Conservation (phyloP, 306 rosid genomes). For the Rosa lucieae region DNA sequence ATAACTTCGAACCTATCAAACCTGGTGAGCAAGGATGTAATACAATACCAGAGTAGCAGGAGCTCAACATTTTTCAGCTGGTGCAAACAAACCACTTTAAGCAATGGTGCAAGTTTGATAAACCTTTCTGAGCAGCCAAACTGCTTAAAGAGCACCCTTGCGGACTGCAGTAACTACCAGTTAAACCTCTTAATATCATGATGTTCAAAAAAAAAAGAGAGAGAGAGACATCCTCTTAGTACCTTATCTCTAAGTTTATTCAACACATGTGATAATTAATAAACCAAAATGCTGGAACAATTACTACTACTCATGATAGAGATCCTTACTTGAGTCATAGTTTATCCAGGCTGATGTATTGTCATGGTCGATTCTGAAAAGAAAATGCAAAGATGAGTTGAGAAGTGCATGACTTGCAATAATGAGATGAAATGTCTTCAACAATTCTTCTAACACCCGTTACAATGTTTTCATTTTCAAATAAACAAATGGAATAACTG, state of each 20-base stretch:
- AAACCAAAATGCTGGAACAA: slow-evolving; percentile 4
- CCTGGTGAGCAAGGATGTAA: slow-evolving; percentile 55
- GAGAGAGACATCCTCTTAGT: too few species aligned
- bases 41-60: slow-evolving; percentile 34
- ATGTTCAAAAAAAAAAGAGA: too few species aligned
- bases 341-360: slow-evolving; percentile 55
- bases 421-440: background rate
- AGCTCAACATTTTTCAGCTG: slow-evolving; percentile 59
- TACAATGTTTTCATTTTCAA: background rate
- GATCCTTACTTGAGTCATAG: slow-evolving; percentile 46
- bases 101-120: slow-evolving; percentile 47
- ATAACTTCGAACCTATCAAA: slow-evolving; percentile 10
- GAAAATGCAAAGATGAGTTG: slow-evolving; percentile 9
- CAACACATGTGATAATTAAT: background rate
- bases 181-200: slow-evolving; percentile 30
- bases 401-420: background rate
- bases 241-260: background rate
- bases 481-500: background rate
- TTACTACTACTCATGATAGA: slow-evolving; percentile 2
- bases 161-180: slow-evolving; percentile 44
- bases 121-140: slow-evolving; percentile 51
- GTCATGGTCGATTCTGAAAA: slow-evolving; percentile 52
- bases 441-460: background rate
- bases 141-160: slow-evolving; percentile 57
- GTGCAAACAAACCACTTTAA: slow-evolving; percentile 52